These are phyloP conservation scores for Polychaeton citri DNA, from an alignment of 2,329 filamentous ascomycete genomes.

Conservation along the genomic window DNA sequence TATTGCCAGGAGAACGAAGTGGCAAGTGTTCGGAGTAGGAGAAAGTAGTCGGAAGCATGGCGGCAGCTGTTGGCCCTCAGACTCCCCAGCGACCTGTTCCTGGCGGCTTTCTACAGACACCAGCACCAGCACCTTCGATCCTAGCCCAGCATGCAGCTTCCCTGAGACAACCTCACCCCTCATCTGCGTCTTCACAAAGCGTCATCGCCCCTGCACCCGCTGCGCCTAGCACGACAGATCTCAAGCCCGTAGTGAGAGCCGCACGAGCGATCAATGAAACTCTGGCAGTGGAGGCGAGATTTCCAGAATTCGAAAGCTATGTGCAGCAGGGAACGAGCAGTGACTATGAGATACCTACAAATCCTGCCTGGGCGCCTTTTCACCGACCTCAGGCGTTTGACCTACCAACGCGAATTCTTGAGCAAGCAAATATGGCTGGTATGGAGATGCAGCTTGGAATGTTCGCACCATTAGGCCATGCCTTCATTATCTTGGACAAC, in stretches of 20 bases:
- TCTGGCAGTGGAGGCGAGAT: conserved; percentile 62
- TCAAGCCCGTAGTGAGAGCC: conserved; percentile 64
- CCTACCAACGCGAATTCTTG: conserved; percentile 83
- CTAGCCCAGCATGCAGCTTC: conserved; percentile 19
- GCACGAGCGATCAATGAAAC: conserved; percentile 72
- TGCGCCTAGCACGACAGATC: conserved; percentile 3
- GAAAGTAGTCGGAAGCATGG: too few species aligned
- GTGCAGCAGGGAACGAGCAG: conserved; percentile 74
- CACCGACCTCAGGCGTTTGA: conserved; percentile 75
- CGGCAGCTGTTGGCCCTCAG: conserved; percentile 13
- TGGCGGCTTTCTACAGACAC: conserved; percentile 64
- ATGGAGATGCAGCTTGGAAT: conserved; percentile 88
- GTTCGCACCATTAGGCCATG: conserved; percentile 87
- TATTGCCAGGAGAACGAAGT: too few species aligned
- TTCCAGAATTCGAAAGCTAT: conserved; percentile 81
- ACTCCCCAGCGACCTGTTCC: conserved; percentile 63
- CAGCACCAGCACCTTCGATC: conserved; percentile 36
- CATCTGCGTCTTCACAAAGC: conserved; percentile 1
- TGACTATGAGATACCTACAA: conserved; percentile 68
- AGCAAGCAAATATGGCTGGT: conserved; percentile 79
- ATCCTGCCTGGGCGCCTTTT: conserved; percentile 71
- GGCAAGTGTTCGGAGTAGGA: too few species aligned
- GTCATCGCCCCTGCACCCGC: not conserved
- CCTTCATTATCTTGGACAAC: conserved; percentile 93
- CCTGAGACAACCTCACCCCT: conserved; percentile 10